These are phyloP conservation scores for Moniliella sp. DNA, from an alignment of 1,284 basidiomycete genomes.

Conservation along the genomic window DNA sequence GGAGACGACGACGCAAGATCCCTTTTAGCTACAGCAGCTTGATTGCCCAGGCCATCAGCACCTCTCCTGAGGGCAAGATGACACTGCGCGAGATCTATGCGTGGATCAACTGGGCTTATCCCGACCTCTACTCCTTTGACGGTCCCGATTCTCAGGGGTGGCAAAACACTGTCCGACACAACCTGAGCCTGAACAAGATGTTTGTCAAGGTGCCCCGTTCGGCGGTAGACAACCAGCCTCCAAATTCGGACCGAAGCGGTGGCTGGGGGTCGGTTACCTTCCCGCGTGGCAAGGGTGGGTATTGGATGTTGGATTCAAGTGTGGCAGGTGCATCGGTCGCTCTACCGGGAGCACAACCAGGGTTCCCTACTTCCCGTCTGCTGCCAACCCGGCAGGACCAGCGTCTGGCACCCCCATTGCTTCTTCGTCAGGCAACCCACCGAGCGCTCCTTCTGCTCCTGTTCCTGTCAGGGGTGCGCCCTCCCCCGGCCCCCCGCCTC, in stretches of 20 bases:
- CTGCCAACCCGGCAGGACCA: too few relatives aligned
- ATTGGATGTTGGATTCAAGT: slow-evolving; percentile 1
- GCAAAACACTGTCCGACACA: slow-evolving; percentile 27
- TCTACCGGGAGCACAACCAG: too few relatives aligned
- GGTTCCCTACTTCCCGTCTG: too few relatives aligned
- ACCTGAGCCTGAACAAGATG: slow-evolving; percentile 19
- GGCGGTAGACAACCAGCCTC: slow-evolving; percentile 8
- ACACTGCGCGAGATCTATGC: slow-evolving; percentile 24
- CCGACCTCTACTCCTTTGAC: slow-evolving; percentile 13
- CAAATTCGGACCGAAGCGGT: too few relatives aligned
- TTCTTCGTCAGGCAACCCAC: too few relatives aligned
- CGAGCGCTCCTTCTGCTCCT: too few relatives aligned
- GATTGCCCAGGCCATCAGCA: slow-evolving; percentile 23
- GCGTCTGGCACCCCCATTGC: too few relatives aligned
- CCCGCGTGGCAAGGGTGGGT: slow-evolving; percentile 1
- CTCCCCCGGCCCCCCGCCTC: too few relatives aligned
- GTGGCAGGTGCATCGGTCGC: too few relatives aligned
- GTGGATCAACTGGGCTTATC: slow-evolving; percentile 17
- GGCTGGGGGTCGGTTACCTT: too few relatives aligned
- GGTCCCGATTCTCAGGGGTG: slow-evolving; percentile 19
- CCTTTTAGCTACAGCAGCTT: slow-evolving; percentile 22
- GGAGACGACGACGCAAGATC: slow-evolving; percentile 12
- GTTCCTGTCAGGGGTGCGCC: too few relatives aligned
- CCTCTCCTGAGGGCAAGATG: slow-evolving; percentile 15
- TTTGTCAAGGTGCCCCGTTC: slow-evolving; percentile 19